A percentile compares a stretch with the other conserved stretches of the same genome.
These are phyloP conservation scores for Syzygium malaccense DNA, from an alignment of 441 rosid genomes.

Conservation along the genomic window DNA sequence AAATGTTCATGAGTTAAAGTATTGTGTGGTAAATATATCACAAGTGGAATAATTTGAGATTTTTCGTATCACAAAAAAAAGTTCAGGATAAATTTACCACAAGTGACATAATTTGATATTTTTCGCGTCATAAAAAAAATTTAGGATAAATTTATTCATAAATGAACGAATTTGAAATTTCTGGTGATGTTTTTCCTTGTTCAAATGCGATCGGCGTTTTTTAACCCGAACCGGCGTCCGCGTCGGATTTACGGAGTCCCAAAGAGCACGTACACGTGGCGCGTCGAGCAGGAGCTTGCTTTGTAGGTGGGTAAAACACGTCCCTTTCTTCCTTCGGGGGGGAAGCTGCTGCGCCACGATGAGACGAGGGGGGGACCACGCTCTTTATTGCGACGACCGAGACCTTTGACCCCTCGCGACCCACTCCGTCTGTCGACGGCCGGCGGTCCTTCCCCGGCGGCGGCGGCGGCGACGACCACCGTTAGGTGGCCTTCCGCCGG, in stretches of 20 bases:
- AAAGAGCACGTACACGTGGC: neutral
- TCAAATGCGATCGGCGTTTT: neutral
- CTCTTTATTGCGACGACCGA: too few species aligned
- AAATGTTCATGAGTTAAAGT: too few species aligned
- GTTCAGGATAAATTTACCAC: too few species aligned
- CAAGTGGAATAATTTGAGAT: too few species aligned
- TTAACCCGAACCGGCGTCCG: neutral
- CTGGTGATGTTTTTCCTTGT: too few species aligned
- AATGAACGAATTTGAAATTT: too few species aligned
- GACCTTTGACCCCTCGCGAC: neutral
- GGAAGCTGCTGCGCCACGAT: neutral
- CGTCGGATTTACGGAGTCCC: neutral
- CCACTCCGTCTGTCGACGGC: too few species aligned
- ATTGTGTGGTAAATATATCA: too few species aligned
- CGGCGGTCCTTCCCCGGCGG: neutral
- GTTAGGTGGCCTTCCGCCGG: neutral
- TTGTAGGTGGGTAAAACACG: rapidly evolving
- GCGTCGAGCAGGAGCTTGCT: neutral
- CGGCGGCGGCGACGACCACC: neutral
- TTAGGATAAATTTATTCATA: too few species aligned
- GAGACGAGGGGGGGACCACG: neutral
- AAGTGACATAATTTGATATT: rapidly evolving
- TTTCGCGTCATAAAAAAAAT: too few species aligned
- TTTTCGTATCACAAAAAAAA: too few species aligned
- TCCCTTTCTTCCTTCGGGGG: too few species aligned